Evolutionary conservation across 306 rosid genomes (phyloP).

Genomic region (Crotalaria pallida): DNA sequence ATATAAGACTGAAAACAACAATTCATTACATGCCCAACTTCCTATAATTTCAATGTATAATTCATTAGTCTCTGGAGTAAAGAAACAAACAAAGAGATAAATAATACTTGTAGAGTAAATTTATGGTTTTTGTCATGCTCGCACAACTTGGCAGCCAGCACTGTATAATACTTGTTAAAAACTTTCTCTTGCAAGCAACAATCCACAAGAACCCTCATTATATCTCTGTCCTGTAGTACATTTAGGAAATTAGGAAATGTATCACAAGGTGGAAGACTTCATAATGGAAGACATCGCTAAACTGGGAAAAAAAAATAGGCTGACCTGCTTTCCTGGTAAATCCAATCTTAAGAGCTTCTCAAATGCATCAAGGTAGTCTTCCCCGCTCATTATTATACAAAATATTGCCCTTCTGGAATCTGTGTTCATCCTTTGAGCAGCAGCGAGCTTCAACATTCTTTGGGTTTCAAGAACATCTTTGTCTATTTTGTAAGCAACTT

Average conservation of each 20-base stretch:
- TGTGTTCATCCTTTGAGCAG: conserved; percentile 92
- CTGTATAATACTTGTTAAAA: conserved; percentile 83
- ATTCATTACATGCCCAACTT: too few relatives aligned
- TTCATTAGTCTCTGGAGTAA: not conserved
- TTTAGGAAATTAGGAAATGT: not conserved
- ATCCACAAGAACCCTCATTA: conserved; percentile 83
- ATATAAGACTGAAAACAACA: too few relatives aligned
- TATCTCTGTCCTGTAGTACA: conserved; percentile 70
- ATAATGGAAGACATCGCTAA: not conserved
- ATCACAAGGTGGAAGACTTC: not conserved
- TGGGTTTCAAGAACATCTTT: conserved; percentile 78
- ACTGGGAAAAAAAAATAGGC: not conserved
- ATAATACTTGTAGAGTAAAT: conserved; percentile 80
- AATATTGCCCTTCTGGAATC: conserved; percentile 86
- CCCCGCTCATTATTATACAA: conserved; percentile 91
- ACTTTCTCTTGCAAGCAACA: conserved; percentile 94
- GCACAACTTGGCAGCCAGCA: conserved; percentile 82
- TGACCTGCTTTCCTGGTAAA: conserved; percentile 83
- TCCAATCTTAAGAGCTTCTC: conserved; percentile 91
- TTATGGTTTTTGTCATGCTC: conserved; percentile 92
- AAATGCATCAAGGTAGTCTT: conserved; percentile 87
- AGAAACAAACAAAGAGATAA: conserved; percentile 1
- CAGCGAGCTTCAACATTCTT: conserved; percentile 79
- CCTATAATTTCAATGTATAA: too few relatives aligned
- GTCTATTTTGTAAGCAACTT: conserved; percentile 75